These are phyloP conservation scores for Rhynchospora tenuis DNA, from an alignment of 176 grass and related monocot species.

Conservation along the genomic window DNA sequence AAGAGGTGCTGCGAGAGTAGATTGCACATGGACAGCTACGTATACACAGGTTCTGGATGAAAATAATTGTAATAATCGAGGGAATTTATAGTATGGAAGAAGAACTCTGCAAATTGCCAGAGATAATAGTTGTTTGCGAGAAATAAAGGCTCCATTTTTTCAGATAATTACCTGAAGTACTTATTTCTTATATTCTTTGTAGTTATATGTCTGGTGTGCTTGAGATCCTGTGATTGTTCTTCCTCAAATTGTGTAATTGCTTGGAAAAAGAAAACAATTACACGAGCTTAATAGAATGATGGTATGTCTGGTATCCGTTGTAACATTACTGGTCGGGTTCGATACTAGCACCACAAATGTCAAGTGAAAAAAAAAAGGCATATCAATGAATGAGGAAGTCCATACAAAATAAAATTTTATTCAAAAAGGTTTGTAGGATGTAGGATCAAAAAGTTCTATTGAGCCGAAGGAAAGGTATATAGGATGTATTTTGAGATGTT, in stretches of 20 bases:
- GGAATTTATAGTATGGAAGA: slow-evolving; percentile 95
- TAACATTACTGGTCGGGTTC: neutral
- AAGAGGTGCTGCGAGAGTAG: slow-evolving; percentile 74
- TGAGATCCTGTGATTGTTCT: slow-evolving; percentile 1
- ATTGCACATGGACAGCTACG: slow-evolving; percentile 64
- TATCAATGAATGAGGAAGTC: neutral
- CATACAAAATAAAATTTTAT: neutral
- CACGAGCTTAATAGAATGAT: neutral
- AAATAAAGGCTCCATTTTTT: slow-evolving; percentile 76
- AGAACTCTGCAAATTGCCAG: slow-evolving; percentile 74
- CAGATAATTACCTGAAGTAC: neutral
- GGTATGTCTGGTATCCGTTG: neutral
- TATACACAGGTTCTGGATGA: slow-evolving; percentile 80
- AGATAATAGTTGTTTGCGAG: slow-evolving; percentile 83
- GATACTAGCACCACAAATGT: neutral
- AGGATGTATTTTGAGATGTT: slow-evolving; percentile 4
- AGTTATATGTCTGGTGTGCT: neutral
- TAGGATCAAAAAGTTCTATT: neutral
- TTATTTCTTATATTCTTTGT: neutral
- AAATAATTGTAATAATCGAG: slow-evolving; percentile 87
- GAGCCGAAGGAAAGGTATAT: neutral
- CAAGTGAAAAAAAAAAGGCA: neutral
- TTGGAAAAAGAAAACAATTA: neutral
- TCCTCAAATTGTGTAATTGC: slow-evolving; percentile 1
- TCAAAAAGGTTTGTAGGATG: neutral